phyloP scores from a whole-genome alignment of 2,329 filamentous ascomycete species.

The Didymella glomerata region DNA sequence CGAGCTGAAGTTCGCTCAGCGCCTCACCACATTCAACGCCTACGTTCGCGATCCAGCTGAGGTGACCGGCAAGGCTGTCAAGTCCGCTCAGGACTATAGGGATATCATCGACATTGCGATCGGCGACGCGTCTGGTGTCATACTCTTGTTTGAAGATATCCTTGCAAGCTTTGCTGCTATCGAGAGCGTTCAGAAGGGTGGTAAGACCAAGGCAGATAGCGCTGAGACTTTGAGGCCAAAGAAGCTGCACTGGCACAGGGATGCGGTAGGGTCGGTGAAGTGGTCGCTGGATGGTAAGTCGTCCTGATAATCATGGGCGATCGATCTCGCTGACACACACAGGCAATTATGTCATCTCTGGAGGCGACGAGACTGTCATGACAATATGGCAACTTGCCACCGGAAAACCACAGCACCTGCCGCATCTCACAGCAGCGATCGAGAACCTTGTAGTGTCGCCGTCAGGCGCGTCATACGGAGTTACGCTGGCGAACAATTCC shows the following conservation, averaged over 20 bases:
- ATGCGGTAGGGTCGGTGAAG: slow-evolving; percentile 81
- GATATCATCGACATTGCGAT: slow-evolving; percentile 75
- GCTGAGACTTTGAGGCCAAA: slow-evolving; percentile 61
- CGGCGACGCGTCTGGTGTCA: slow-evolving; percentile 77
- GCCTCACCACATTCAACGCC: slow-evolving; percentile 58
- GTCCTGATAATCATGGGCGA: neutral
- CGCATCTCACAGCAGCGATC: slow-evolving; percentile 87
- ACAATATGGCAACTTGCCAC: slow-evolving; percentile 95
- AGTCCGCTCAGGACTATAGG: slow-evolving; percentile 42
- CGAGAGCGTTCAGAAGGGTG: slow-evolving; percentile 51
- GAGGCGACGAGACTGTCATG: slow-evolving; percentile 86
- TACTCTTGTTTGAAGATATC: slow-evolving; percentile 83
- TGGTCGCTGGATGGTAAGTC: slow-evolving; percentile 87
- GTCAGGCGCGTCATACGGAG: slow-evolving; percentile 78
- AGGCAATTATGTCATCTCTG: slow-evolving; percentile 95
- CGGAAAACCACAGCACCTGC: slow-evolving; percentile 79
- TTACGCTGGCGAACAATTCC: slow-evolving; percentile 92
- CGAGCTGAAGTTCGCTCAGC: slow-evolving; percentile 65
- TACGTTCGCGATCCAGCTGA: slow-evolving; percentile 64
- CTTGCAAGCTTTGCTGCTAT: slow-evolving; percentile 62
- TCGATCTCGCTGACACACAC: slow-evolving; percentile 11
- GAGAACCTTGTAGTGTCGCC: slow-evolving; percentile 85
- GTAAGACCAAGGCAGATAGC: slow-evolving; percentile 31
- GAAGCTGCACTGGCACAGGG: slow-evolving; percentile 90
- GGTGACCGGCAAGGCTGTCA: slow-evolving; percentile 39